phyloP scores from a whole-genome alignment of 2,329 filamentous ascomycete genomes.

The Drechslerella stenobrocha region DNA sequence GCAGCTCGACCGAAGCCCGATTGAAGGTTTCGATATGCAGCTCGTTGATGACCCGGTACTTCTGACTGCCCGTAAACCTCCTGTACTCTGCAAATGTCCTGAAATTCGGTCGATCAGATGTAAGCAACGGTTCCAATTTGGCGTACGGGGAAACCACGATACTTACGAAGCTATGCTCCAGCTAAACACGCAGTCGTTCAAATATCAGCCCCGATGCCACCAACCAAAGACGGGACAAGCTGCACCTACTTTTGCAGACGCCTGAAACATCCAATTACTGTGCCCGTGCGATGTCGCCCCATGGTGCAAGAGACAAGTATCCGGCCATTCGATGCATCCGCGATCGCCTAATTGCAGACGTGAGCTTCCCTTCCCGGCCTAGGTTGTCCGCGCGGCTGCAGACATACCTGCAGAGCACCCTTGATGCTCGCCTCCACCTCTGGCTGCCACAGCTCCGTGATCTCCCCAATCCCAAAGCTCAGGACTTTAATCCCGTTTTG shows the following conservation, averaged over 20 bases:
- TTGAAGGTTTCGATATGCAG: constrained; percentile 43
- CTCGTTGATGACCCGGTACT: constrained; percentile 41
- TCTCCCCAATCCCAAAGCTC: constrained; percentile 40
- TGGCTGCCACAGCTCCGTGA: constrained; percentile 36
- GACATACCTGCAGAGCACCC: constrained; percentile 33
- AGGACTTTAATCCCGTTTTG: constrained; percentile 31
- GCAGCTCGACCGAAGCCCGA: constrained; percentile 20
- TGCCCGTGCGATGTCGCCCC: constrained; percentile 44
- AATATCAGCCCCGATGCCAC: constrained; percentile 8
- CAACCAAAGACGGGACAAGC: not conserved
- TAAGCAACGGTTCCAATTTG: not conserved
- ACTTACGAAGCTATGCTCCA: constrained; percentile 45
- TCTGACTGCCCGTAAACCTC: constrained; percentile 32
- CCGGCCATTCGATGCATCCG: constrained; percentile 33
- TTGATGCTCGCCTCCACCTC: constrained; percentile 33
- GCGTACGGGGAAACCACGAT: too few species aligned
- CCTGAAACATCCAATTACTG: constrained; percentile 41
- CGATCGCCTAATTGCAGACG: constrained; percentile 18
- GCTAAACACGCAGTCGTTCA: constrained; percentile 4
- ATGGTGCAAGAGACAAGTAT: constrained; percentile 46
- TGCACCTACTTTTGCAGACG: constrained; percentile 41
- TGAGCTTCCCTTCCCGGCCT: constrained; percentile 5
- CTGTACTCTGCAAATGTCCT: constrained; percentile 45
- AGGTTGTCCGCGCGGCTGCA: not conserved
- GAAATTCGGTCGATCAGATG: not conserved